Conservation (phyloP, 1,284 basidiomycete genomes). For the Afroboletus lepidellus region DNA sequence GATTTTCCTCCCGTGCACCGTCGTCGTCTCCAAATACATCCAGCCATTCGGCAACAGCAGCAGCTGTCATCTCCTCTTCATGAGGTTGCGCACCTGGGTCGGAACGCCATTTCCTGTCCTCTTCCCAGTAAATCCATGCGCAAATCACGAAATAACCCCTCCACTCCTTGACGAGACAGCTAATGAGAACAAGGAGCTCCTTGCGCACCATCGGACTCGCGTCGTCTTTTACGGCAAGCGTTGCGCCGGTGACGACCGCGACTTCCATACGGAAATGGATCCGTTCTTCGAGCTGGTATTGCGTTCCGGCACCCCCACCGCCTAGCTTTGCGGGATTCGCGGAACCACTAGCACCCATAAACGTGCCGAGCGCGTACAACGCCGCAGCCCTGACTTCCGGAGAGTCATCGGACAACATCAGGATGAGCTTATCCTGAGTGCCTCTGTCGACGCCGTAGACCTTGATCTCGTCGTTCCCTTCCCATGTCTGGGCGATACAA, state of each 20-base stretch:
- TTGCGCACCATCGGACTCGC: slow-evolving; percentile 96
- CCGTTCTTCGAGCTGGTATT: slow-evolving; percentile 78
- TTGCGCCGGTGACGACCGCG: slow-evolving; percentile 72
- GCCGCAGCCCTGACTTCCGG: slow-evolving; percentile 93
- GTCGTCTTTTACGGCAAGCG: slow-evolving; percentile 85
- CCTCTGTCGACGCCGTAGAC: slow-evolving; percentile 79
- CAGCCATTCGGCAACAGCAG: slow-evolving; percentile 79
- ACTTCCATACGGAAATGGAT: slow-evolving; percentile 81
- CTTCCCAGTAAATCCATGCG: slow-evolving; percentile 95
- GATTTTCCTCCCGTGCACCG: slow-evolving; percentile 70
- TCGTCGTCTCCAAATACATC: slow-evolving; percentile 67
- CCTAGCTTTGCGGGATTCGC: slow-evolving; percentile 64
- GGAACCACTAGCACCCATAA: slow-evolving; percentile 88
- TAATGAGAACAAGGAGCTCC: slow-evolving; percentile 89
- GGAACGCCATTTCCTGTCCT: slow-evolving; percentile 61
- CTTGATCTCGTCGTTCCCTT: slow-evolving; percentile 88
- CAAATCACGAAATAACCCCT: slow-evolving; percentile 94
- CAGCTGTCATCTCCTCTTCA: slow-evolving; percentile 65
- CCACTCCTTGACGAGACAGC: slow-evolving; percentile 94
- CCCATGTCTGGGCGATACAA: slow-evolving; percentile 96
- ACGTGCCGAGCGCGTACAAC: slow-evolving; percentile 89
- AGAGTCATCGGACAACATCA: slow-evolving; percentile 83
- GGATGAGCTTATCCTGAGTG: slow-evolving; percentile 85
- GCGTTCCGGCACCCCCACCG: slow-evolving; percentile 85
- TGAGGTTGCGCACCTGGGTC: slow-evolving; percentile 35